Evolutionary conservation across 306 rosid species (phyloP).

Genomic region (Carpinus fangiana): DNA sequence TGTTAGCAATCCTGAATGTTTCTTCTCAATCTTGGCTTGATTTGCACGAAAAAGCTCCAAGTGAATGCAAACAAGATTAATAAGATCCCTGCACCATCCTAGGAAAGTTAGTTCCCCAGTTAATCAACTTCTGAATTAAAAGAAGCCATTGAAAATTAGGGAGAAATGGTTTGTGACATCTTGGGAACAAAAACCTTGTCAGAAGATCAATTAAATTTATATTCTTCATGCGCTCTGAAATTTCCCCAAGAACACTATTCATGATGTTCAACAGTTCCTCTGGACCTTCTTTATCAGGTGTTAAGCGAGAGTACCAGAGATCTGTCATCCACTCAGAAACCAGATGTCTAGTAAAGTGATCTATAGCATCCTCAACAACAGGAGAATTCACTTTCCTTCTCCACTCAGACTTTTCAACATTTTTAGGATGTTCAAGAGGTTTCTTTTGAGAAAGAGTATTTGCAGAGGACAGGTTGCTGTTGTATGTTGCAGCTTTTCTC

Average conservation of each 20-base stretch:
- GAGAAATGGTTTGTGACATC: slow-evolving; percentile 17
- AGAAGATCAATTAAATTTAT: slow-evolving; percentile 89
- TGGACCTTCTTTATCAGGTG: slow-evolving; percentile 93
- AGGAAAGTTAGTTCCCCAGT: slow-evolving; percentile 35
- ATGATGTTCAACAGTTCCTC: slow-evolving; percentile 78
- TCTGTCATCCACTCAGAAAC: slow-evolving; percentile 93
- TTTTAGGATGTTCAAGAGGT: slow-evolving; percentile 50
- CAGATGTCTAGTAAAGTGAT: slow-evolving; percentile 73
- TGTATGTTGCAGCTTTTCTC: slow-evolving; percentile 84
- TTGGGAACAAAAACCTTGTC: slow-evolving; percentile 62
- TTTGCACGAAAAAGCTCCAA: slow-evolving; percentile 86
- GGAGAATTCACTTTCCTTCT: slow-evolving; percentile 89
- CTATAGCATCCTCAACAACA: slow-evolving; percentile 89
- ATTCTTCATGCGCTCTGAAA: slow-evolving; percentile 83
- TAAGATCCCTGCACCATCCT: slow-evolving; percentile 77
- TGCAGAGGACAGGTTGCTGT: slow-evolving; percentile 53
- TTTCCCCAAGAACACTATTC: slow-evolving; percentile 79
- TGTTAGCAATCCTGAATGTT: slow-evolving; percentile 49
- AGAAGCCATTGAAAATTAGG: slow-evolving; percentile 1
- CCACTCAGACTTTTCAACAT: slow-evolving; percentile 71
- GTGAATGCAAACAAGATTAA: slow-evolving; percentile 74
- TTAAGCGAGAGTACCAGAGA: slow-evolving; percentile 89
- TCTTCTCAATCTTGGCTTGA: slow-evolving; percentile 66
- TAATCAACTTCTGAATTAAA: slow-evolving; percentile 29
- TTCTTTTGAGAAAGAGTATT: slow-evolving; percentile 50